Base-by-base conservation (phyloP, 768 basidiomycete genomes). In the Austroboletus festivus region DNA sequence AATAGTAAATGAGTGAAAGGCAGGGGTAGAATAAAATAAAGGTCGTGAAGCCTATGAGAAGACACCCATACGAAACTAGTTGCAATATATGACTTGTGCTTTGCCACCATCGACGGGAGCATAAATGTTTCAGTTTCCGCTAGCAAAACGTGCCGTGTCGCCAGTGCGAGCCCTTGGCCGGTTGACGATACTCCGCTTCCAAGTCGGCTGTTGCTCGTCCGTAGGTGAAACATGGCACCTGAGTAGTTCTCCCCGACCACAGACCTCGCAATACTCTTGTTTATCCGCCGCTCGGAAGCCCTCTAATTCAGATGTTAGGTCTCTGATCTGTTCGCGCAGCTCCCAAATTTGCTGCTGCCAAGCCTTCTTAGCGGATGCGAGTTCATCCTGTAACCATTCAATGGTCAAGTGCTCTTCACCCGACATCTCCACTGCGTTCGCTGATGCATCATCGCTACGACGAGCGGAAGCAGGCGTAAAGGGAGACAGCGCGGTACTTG, bases 341-440 rank as follows among this genome's bases (percentile, higher is more conserved):
- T 89, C 88, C 82, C 78, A 81, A 43, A 89, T 76, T 50, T 86
- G 82, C 48, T 73, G 77, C 58, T 87, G 84, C 83, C 85, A 89
- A 19, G 77, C 78, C 54, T 76, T 75, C 46, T 83, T 81, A 21
- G 81, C 68, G 9, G 72, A 70, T 31, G 68, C 58, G 31, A 89
- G 70, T 61, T 87, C 81, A 26, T 86, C 80, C 58, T 82, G 85
- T 30, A 87, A 65, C 18, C 73, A 68, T 50, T 73, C 72, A 33
- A 86, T 71, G 24, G 77, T 64, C 20, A 72, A 55, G 38, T 73
- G 62, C 30, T 77, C 77, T 46, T 79, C 74, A 33, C 73, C 73
- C 0, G 65, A 57, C 6, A 56, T 51, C 26, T 63, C 55, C 19
- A 52, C 50, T 44, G 61, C 61, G 10, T 59, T 50, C 20, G 52